phyloP scores from a whole-genome alignment of 768 basidiomycete species.

The Kwoniella dendrophila region DNA sequence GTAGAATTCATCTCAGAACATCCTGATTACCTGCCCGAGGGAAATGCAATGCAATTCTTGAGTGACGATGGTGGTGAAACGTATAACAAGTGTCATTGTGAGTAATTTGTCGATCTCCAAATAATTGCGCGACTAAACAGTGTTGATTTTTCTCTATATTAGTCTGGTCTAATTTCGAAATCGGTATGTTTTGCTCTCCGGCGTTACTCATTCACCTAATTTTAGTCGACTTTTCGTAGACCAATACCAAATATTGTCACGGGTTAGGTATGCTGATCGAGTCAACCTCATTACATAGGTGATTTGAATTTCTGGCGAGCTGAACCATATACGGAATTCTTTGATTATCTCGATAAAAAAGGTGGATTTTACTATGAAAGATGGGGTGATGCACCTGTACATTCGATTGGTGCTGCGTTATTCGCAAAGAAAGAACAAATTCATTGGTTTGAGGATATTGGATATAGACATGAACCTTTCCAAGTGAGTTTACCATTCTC shows the following conservation, averaged over 20 bases:
- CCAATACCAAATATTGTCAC: no score
- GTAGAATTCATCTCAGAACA: conserved; percentile 70
- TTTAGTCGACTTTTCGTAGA: no score
- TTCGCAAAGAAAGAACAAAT: conserved; percentile 86
- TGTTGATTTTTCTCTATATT: background rate
- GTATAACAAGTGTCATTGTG: conserved; percentile 78
- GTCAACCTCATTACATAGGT: conserved; percentile 30
- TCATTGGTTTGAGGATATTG: conserved; percentile 94
- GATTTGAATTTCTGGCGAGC: conserved; percentile 80
- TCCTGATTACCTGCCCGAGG: conserved; percentile 64
- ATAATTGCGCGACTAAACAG: conserved; percentile 5
- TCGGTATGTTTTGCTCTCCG: conserved; percentile 58
- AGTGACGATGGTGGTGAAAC: conserved; percentile 72
- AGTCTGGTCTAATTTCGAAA: conserved; percentile 97
- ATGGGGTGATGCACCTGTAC: conserved; percentile 86
- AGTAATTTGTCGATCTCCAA: conserved; percentile 37
- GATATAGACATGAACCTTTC: conserved; percentile 91
- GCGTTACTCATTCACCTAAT: no score
- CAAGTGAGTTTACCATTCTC: conserved; percentile 76
- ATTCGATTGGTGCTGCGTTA: conserved; percentile 85
- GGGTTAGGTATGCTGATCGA: background rate
- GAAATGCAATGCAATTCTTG: conserved; percentile 74
- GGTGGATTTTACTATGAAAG: conserved; percentile 88
- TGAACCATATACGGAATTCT: conserved; percentile 79
- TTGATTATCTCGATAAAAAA: conserved; percentile 73